phyloP scores from a whole-genome alignment of 2,329 filamentous ascomycete genomes.

The Trichoderma asperellum region DNA sequence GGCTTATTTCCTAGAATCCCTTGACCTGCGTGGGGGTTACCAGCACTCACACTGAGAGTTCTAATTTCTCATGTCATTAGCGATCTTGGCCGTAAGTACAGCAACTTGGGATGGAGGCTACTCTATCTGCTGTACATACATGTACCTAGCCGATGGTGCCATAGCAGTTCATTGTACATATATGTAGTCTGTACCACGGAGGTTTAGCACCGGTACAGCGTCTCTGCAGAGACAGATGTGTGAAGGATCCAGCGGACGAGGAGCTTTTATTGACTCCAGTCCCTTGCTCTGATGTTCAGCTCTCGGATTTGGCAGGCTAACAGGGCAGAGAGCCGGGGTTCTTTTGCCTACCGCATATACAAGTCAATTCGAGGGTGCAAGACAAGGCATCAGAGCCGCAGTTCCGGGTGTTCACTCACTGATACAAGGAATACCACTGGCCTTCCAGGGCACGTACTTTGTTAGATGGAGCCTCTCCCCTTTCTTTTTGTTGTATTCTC shows the following conservation, averaged over 20 bases:
- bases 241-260: neutral
- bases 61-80: neutral
- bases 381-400: neutral
- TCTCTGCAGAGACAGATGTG: neutral
- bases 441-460: neutral
- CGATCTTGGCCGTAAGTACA: neutral
- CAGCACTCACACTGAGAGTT: neutral
- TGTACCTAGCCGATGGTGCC: neutral
- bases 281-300: neutral
- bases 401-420: neutral
- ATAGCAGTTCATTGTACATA: neutral
- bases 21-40: neutral
- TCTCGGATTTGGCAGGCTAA: neutral
- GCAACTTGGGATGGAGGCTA: neutral
- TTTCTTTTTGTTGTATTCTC: neutral
- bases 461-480: neutral
- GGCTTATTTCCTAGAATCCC: neutral
- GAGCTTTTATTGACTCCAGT: neutral
- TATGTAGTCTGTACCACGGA: neutral
- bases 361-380: neutral
- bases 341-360: neutral
- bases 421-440: neutral
- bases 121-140: neutral
- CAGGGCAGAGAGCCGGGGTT: neutral
- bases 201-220: neutral